Evolutionary conservation across 2,329 filamentous ascomycete species (phyloP).

Genomic region (Neocucurbitaria cava): DNA sequence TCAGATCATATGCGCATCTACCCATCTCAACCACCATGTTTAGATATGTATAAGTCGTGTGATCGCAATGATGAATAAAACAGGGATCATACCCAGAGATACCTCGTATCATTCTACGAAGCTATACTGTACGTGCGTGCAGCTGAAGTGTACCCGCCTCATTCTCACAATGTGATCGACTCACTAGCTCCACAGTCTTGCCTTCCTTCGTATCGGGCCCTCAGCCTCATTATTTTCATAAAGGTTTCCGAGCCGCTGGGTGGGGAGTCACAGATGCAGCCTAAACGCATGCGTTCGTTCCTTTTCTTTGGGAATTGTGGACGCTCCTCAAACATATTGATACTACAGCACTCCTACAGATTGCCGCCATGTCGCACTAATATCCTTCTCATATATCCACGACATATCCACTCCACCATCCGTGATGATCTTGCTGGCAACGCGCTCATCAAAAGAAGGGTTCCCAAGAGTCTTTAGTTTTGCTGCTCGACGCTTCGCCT

Average conservation of each 20-base stretch:
- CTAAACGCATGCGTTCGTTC: too few relatives aligned
- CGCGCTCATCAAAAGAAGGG: slow-evolving; percentile 30
- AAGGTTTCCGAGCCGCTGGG: too few relatives aligned
- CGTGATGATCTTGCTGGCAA: slow-evolving; percentile 38
- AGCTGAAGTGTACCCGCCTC: background rate
- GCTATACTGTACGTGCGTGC: background rate
- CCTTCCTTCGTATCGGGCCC: too few relatives aligned
- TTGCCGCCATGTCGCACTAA: slow-evolving; percentile 46
- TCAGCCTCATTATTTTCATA: too few relatives aligned
- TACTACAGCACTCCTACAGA: background rate
- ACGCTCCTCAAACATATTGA: too few relatives aligned
- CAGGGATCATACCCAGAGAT: background rate
- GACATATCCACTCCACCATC: slow-evolving; percentile 45
- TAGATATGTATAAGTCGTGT: background rate
- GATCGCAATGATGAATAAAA: background rate
- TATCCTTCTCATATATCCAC: slow-evolving; percentile 55
- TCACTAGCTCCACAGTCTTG: too few relatives aligned
- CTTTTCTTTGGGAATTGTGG: too few relatives aligned
- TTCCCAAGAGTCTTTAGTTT: slow-evolving; percentile 19
- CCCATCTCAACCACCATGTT: background rate
- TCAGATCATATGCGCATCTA: background rate
- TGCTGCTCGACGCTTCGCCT: slow-evolving; percentile 11
- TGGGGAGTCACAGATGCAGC: too few relatives aligned
- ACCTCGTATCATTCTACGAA: background rate
- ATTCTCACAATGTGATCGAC: background rate